A percentile compares a stretch with the other conserved stretches of the same genome.
Evolutionary conservation across 2,329 filamentous ascomycete genomes (phyloP).

Genomic region (Arachnopeziza araneosa): DNA sequence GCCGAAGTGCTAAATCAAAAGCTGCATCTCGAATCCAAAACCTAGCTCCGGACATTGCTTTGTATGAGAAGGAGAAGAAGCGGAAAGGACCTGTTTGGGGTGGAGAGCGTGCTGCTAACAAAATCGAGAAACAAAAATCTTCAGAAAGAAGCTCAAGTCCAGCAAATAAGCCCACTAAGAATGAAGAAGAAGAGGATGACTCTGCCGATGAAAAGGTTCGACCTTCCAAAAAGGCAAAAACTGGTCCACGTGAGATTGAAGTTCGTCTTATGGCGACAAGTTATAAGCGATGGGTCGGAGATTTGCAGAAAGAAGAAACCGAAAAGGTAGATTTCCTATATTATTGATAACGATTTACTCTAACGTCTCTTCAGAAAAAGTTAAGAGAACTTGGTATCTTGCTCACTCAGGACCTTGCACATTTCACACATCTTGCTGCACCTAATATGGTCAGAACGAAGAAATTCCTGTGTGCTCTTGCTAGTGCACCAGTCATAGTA

Average conservation of each 20-base stretch:
- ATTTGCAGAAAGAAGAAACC: constrained; percentile 66
- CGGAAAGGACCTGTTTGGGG: constrained; percentile 56
- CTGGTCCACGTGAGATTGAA: constrained; percentile 56
- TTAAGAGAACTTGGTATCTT: constrained; percentile 78
- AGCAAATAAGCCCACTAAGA: constrained; percentile 10
- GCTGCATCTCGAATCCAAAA: constrained; percentile 72
- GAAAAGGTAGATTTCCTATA: constrained; percentile 62
- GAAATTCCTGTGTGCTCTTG: constrained; percentile 87
- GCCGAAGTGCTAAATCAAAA: constrained; percentile 82
- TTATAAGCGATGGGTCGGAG: constrained; percentile 74
- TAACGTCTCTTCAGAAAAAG: constrained; percentile 52
- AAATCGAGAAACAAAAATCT: constrained; percentile 45
- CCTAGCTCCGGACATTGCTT: constrained; percentile 75
- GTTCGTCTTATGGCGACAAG: constrained; percentile 79
- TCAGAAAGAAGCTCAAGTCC: constrained; percentile 36
- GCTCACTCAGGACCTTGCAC: constrained; percentile 67
- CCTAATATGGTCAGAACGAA: constrained; percentile 82
- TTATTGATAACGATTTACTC: neutral
- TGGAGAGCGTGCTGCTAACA: constrained; percentile 56
- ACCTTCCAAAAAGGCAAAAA: constrained; percentile 51
- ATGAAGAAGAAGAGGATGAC: constrained; percentile 32
- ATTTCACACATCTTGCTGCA: constrained; percentile 81
- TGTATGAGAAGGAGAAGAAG: constrained; percentile 93
- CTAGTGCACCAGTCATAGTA: constrained; percentile 72
- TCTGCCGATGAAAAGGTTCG: constrained; percentile 42